Percentiles rank a stretch among this genome's conserved stretches.
Conservation (phyloP, 2,329 filamentous ascomycete species). For the Ceratocystiopsis minuta region DNA sequence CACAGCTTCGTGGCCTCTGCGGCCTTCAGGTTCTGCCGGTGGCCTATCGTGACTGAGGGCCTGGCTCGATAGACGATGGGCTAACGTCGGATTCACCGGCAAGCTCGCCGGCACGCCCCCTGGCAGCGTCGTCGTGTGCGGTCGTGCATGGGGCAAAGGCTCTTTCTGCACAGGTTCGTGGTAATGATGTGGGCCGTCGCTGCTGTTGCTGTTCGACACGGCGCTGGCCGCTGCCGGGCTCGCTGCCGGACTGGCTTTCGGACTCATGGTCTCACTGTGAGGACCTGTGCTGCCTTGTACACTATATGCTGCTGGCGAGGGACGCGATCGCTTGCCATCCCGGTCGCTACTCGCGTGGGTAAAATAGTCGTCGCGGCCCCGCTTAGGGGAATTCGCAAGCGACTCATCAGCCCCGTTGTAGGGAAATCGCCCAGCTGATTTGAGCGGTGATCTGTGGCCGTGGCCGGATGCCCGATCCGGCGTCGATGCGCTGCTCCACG, state of each 20-base stretch:
- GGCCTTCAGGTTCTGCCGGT: background rate
- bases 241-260: background rate
- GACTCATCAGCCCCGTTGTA: background rate
- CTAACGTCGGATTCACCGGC: constrained; percentile 2
- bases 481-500: background rate
- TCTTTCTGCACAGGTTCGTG: background rate
- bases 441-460: too few relatives aligned
- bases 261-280: background rate
- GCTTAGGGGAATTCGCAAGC: constrained; percentile 1
- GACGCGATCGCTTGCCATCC: constrained; percentile 5
- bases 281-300: too few relatives aligned
- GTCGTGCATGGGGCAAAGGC: too few relatives aligned
- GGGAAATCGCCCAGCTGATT: background rate
- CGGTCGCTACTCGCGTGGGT: background rate
- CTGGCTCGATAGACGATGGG: constrained; percentile 1
- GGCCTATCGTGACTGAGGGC: constrained; percentile 1
- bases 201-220: background rate
- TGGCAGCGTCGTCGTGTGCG: background rate
- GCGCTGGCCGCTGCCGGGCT: background rate
- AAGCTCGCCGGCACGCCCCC: constrained; percentile 1
- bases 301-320: background rate
- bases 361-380: background rate
- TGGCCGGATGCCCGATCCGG: background rate
- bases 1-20: background rate
- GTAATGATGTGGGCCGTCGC: background rate